Evolutionary conservation across 1,284 basidiomycete genomes (phyloP), one percentile per base, ranked within the genome.

Genomic region (Athelia psychrophila): DNA sequence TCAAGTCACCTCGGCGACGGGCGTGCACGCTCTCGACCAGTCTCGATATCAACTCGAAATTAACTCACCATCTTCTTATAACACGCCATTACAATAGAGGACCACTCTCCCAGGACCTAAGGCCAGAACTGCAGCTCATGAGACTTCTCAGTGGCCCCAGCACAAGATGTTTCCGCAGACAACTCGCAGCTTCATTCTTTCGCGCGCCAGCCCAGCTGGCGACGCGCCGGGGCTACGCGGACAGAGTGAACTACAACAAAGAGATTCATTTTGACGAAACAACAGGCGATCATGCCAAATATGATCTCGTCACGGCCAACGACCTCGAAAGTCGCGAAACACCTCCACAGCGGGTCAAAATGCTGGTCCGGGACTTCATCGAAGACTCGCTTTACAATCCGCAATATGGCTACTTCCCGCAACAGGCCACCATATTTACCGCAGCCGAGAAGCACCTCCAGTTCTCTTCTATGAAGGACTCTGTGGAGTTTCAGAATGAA

Each of bases 371-470:
- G 55, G 96, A 99, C 73, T 99, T 93, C 67, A 95, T 99, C 58
- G 93, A 98, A 64, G 97, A 99, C 67, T 88, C 91, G 18, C 72
- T 99, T 42, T 99, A 99, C 75, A 98, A 99, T 64, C 95, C 95
- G 2, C 73, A 94, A 66, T 99, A 99, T 64, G 97, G 97, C 35
- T 99, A 99, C 73, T 99, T 99, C 66, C 86, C 92, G 22, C 89
- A 90, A 60, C 88, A 94, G 64, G 95, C 90, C 2, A 88, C 85
- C 45, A 96, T 97, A 58, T 92, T 96, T 69, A 80, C 85, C 42
- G 73, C 86, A 2, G 77, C 84, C 15, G 82, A 85, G 23, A 73
- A 79, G 30, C 67, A 75, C 3, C 88, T 96, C 59, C 77, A 94
- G 58, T 98, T 98, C 64, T 60, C 68, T 15, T 64, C 70, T 5